Base-by-base conservation (phyloP, 306 rosid genomes). In the Dryas octopetala region DNA sequence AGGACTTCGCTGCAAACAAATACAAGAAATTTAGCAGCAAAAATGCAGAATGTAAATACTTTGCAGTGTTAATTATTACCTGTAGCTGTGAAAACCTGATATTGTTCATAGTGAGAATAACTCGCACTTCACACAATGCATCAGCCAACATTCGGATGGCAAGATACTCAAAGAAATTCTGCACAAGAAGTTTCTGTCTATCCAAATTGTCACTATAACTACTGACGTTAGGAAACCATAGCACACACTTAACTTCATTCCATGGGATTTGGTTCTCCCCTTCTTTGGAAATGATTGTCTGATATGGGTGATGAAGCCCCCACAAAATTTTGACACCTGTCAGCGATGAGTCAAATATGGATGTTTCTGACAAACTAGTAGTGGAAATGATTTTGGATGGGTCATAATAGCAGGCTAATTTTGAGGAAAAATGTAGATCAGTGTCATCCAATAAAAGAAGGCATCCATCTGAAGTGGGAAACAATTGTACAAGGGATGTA, bases 151-250 rank as follows among this genome's bases (percentile, higher is more conserved):
- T 71, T 74, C 97, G 90, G 71, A 89, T 60, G 38, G 93, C 91
- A 12, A 93, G 83, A 81, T 80, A 83, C 77, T 86, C 83, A 3
- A 93, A 93, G 80, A 93, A 89, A 64, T 76, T 88, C 81, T 68
- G 88, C 78, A 93, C 54, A 61, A 71, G 78, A 17, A 38, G 57
- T 75, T 73, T 88, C 53, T 88, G 89, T 28, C 7, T 73, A 50
- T 79, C 89, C 80, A 78, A 51, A 67, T 82, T 81, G 65, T 93
- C 93, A 67, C 81, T 73, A 14, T 38, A 80, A 68, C 84, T 75
- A 44, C 82, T 85, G 9, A 91, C 83, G 81, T 76, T 47, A 28
- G 97, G 98, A 80, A 89, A 93, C 98, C 98, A 93, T 53, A 93
- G 73, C 67, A 88, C 75, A 47, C 87, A 85, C 71, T 83, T 78